Conservation (phyloP, 148 eudicot genomes). For the Camellia granthamiana region DNA sequence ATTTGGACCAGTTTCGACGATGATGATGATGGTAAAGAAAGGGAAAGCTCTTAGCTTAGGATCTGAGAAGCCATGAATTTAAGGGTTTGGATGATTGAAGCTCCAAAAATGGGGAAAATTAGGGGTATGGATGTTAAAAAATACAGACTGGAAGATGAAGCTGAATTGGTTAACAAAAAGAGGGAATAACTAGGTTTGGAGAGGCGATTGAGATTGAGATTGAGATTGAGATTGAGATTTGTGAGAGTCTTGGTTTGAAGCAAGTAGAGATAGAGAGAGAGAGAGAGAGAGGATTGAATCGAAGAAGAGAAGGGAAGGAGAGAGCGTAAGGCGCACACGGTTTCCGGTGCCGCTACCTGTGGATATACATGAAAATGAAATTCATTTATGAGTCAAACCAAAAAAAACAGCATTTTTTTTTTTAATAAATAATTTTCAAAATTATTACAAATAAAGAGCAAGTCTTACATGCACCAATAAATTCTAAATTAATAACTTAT, state of each 20-base stretch:
- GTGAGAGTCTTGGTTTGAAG: background rate
- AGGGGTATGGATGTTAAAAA: background rate
- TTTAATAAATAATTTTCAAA: no score
- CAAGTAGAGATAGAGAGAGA: background rate
- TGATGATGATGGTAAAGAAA: background rate
- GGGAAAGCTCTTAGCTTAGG: background rate
- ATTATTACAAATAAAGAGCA: no score
- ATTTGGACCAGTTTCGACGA: background rate
- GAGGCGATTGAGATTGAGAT: background rate
- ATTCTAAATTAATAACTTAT: no score
- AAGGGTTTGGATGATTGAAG: background rate
- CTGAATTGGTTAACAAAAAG: background rate
- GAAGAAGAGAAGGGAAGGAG: no score
- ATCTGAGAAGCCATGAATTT: background rate
- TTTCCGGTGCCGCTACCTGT: slow-evolving; percentile 12
- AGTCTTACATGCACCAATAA: no score
- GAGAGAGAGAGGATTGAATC: no score
- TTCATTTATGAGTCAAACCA: no score
- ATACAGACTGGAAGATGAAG: background rate
- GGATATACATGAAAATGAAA: background rate
- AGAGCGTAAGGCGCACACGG: slow-evolving; percentile 10
- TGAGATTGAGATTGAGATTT: background rate
- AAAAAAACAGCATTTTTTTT: no score
- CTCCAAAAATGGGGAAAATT: background rate
- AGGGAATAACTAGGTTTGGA: background rate